phyloP scores from a whole-genome alignment of 108 stramenopile species.

The Seminavis robusta region DNA sequence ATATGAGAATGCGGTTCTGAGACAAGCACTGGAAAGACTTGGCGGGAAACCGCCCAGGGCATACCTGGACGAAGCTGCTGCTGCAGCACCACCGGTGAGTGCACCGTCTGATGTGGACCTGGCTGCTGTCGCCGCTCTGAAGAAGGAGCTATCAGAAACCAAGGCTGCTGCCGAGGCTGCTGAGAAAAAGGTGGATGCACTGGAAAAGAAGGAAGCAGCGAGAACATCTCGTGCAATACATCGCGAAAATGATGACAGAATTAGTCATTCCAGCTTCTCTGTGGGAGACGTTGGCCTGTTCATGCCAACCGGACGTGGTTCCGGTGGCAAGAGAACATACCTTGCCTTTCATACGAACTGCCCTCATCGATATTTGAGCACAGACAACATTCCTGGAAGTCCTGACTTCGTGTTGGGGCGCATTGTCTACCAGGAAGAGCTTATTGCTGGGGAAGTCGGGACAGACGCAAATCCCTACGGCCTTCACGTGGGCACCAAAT shows the following conservation, averaged over 20 bases:
- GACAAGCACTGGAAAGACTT: slow-evolving; percentile 64
- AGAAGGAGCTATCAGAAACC: slow-evolving; percentile 18
- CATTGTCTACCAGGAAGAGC: slow-evolving; percentile 75
- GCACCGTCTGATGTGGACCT: slow-evolving; percentile 7
- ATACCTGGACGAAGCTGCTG: slow-evolving; percentile 57
- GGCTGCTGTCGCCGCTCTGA: slow-evolving; percentile 22
- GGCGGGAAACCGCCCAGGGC: slow-evolving; percentile 64
- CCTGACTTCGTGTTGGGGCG: slow-evolving; percentile 82
- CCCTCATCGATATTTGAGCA: slow-evolving; percentile 78
- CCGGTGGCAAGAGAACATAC: slow-evolving; percentile 68
- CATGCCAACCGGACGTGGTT: slow-evolving; percentile 77
- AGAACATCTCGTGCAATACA: slow-evolving; percentile 15
- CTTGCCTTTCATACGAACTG: slow-evolving; percentile 81
- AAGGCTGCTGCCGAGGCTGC: slow-evolving; percentile 27
- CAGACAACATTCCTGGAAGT: slow-evolving; percentile 62
- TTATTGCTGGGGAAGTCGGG: slow-evolving; percentile 62
- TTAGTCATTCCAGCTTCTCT: slow-evolving; percentile 77
- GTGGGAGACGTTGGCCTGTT: slow-evolving; percentile 83
- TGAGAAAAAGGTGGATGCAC: slow-evolving; percentile 28
- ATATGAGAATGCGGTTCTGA: slow-evolving; percentile 77
- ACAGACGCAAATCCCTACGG: slow-evolving; percentile 81
- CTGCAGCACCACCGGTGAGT: slow-evolving; percentile 12
- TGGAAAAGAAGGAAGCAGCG: slow-evolving; percentile 26
- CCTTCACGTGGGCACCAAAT: slow-evolving; percentile 78
- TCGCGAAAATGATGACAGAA: slow-evolving; percentile 57